Conservation (phyloP, 352 stramenopile genomes). For the Aphanomyces astaci region DNA sequence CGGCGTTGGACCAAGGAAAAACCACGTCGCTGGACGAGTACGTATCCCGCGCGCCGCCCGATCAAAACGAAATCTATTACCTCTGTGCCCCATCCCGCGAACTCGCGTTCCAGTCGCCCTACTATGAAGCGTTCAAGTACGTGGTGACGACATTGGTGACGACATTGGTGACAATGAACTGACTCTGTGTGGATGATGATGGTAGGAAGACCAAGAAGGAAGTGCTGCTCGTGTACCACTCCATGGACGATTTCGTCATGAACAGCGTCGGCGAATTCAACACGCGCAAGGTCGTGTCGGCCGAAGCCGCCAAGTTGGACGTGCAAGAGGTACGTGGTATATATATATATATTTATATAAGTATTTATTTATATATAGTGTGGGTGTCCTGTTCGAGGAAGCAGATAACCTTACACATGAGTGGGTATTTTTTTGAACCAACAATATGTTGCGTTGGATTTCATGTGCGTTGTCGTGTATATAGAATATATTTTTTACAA, state of each 20-base stretch:
- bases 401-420: too few relatives aligned
- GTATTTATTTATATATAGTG: too few relatives aligned
- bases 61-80: slow-evolving; percentile 99
- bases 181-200: background rate
- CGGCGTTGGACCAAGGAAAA: slow-evolving; percentile 84
- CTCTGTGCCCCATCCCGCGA: slow-evolving; percentile 92
- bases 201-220: slow-evolving; percentile 85
- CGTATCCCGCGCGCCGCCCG: slow-evolving; percentile 88
- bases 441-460: too few relatives aligned
- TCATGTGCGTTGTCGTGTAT: too few relatives aligned
- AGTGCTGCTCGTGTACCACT: slow-evolving; percentile 97
- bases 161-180: too few relatives aligned
- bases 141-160: slow-evolving; percentile 21
- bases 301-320: slow-evolving; percentile 94
- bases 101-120: slow-evolving; percentile 94
- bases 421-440: too few relatives aligned
- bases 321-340: slow-evolving; percentile 39
- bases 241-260: slow-evolving; percentile 99
- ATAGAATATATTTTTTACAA: too few relatives aligned
- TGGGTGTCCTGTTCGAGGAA: too few relatives aligned
- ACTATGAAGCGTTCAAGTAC: slow-evolving; percentile 99
- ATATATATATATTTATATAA: too few relatives aligned
- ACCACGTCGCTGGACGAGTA: slow-evolving; percentile 98
- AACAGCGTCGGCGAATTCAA: slow-evolving; percentile 97
- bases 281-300: slow-evolving; percentile 92